Conservation (phyloP, 2,329 filamentous ascomycete genomes). For the Sclerotinia sclerotiorum region DNA sequence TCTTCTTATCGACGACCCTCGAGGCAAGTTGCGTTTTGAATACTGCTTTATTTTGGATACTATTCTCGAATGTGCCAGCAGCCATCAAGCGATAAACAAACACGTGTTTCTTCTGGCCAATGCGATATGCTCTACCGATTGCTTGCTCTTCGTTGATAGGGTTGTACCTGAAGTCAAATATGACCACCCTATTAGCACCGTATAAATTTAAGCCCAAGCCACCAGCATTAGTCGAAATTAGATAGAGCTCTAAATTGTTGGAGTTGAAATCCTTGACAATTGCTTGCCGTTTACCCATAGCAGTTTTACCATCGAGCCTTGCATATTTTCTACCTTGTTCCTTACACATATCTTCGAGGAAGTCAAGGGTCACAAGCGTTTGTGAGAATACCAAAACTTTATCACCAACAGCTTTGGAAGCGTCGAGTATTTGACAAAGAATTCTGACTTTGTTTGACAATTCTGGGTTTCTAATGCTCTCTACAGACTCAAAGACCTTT, state of each 20-base stretch:
- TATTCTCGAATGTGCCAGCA: slow-evolving; percentile 77
- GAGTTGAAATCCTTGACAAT: slow-evolving; percentile 69
- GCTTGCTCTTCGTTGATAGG: slow-evolving; percentile 83
- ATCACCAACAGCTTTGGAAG: slow-evolving; percentile 61
- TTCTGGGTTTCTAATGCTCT: slow-evolving; percentile 45
- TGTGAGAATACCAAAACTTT: slow-evolving; percentile 82
- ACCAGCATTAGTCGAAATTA: slow-evolving; percentile 83
- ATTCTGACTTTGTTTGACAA: slow-evolving; percentile 69
- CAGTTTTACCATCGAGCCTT: slow-evolving; percentile 68
- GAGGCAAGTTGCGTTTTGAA: slow-evolving; percentile 82
- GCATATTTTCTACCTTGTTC: slow-evolving; percentile 49
- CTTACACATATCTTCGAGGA: slow-evolving; percentile 59
- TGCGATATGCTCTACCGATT: slow-evolving; percentile 79
- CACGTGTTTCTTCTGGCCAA: slow-evolving; percentile 78
- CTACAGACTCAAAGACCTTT: slow-evolving; percentile 17
- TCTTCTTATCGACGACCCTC: slow-evolving; percentile 81
- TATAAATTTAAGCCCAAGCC: slow-evolving; percentile 81
- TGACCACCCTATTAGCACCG: slow-evolving; percentile 80
- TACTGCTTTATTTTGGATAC: slow-evolving; percentile 69
- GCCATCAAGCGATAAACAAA: slow-evolving; percentile 81
- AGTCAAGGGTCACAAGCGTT: slow-evolving; percentile 67
- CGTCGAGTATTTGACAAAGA: slow-evolving; percentile 67
- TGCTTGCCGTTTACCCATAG: slow-evolving; percentile 57
- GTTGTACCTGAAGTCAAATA: slow-evolving; percentile 82
- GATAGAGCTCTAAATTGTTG: slow-evolving; percentile 57